phyloP scores from a whole-genome alignment of 495 filamentous ascomycete genomes.

The Acidiella bohemica region DNA sequence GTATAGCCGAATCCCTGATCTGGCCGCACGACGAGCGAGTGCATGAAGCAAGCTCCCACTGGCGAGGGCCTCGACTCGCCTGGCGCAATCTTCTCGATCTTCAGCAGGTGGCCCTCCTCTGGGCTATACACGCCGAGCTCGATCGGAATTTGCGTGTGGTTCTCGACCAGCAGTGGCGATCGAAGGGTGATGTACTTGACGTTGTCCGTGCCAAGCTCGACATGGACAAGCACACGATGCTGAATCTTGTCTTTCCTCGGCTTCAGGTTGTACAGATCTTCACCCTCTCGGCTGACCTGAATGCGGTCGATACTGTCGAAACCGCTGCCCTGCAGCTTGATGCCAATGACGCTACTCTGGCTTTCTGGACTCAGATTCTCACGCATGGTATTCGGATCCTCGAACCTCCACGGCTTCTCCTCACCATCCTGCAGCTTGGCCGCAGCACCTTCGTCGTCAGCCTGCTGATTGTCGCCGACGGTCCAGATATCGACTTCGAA shows the following conservation, averaged over 20 bases:
- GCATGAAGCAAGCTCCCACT: slow-evolving; percentile 80
- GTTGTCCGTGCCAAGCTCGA: slow-evolving; percentile 79
- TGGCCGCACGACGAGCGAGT: slow-evolving; percentile 79
- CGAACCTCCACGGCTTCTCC: slow-evolving; percentile 89
- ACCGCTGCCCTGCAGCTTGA: slow-evolving; percentile 80
- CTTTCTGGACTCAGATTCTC: slow-evolving; percentile 80
- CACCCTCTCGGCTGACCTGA: slow-evolving; percentile 83
- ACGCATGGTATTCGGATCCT: slow-evolving; percentile 85
- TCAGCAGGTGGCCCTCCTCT: slow-evolving; percentile 77
- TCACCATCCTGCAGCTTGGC: slow-evolving; percentile 81
- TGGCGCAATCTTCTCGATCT: slow-evolving; percentile 94
- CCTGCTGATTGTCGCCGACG: slow-evolving; percentile 36
- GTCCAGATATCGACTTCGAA: slow-evolving; percentile 79
- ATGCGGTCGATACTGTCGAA: slow-evolving; percentile 85
- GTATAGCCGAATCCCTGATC: slow-evolving; percentile 94
- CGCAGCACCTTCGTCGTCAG: slow-evolving; percentile 46
- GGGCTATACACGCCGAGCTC: slow-evolving; percentile 89
- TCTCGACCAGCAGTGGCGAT: slow-evolving; percentile 91
- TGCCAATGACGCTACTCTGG: slow-evolving; percentile 58
- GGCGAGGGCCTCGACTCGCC: slow-evolving; percentile 85
- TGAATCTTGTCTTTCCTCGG: slow-evolving; percentile 71
- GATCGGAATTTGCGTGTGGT: slow-evolving; percentile 90
- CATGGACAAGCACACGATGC: slow-evolving; percentile 83
- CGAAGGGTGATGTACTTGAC: slow-evolving; percentile 96
- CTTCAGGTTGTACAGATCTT: slow-evolving; percentile 70